Evolutionary conservation across 257 asterid species (phyloP).

Genomic region (Fraxinus cuspidata): DNA sequence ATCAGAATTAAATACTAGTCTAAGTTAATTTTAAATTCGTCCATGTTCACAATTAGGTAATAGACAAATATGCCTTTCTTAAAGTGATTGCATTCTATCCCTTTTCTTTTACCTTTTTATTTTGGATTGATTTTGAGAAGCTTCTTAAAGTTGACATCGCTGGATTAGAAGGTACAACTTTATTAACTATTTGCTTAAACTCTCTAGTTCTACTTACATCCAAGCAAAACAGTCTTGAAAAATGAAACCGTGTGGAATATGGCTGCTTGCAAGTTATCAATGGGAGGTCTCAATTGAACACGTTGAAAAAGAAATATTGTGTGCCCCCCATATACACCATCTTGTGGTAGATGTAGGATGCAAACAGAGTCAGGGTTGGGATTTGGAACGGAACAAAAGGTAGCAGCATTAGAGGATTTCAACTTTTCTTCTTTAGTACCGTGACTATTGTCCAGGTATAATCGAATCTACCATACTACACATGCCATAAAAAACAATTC

Average conservation of each 20-base stretch:
- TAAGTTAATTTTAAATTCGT: neutral
- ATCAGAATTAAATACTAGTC: neutral
- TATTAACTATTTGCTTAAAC: neutral
- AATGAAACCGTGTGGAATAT: neutral
- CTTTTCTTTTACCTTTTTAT: too few relatives aligned
- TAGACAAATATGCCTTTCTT: neutral
- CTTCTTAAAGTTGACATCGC: slow-evolving; percentile 38
- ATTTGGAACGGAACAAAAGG: neutral
- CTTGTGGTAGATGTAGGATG: slow-evolving; percentile 80
- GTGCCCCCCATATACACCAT: slow-evolving; percentile 88
- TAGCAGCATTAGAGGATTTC: neutral
- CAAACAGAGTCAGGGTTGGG: slow-evolving; percentile 30
- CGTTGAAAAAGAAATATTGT: slow-evolving; percentile 86
- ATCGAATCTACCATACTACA: too few relatives aligned
- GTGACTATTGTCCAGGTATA: too few relatives aligned
- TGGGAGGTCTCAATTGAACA: slow-evolving; percentile 78
- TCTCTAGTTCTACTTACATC: neutral
- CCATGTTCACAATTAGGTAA: neutral
- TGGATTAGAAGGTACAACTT: slow-evolving; percentile 53
- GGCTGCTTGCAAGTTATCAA: slow-evolving; percentile 47
- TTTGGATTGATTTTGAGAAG: too few relatives aligned
- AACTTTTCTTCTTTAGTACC: too few relatives aligned
- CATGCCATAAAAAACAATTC: neutral
- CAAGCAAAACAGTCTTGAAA: neutral
- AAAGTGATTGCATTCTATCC: too few relatives aligned